Evolutionary conservation across 2,329 filamentous ascomycete genomes (phyloP).

Genomic region (Colletotrichum cordylinicola): DNA sequence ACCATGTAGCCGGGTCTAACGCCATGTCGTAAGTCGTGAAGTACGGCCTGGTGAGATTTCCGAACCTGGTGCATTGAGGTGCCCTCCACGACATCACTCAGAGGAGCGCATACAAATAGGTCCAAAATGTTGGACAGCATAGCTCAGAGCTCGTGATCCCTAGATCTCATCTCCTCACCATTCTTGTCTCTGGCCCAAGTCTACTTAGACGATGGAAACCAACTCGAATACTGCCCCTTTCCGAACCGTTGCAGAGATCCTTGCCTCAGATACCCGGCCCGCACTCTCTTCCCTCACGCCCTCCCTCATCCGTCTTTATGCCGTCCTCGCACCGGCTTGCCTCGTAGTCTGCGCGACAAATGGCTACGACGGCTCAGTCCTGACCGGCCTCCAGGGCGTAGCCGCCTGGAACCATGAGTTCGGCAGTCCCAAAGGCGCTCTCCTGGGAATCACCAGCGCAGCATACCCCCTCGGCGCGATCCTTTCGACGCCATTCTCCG

Average conservation of each 20-base stretch:
- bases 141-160: not conserved
- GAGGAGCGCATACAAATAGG: not conserved
- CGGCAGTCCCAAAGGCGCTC: slow-evolving; percentile 35
- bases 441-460: slow-evolving; percentile 42
- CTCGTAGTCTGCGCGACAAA: not conserved
- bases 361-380: slow-evolving; percentile 33
- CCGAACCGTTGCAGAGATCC: not conserved
- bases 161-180: not conserved
- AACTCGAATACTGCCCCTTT: not conserved
- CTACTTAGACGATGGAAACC: not conserved
- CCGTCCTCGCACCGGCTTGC: not conserved
- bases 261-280: not conserved
- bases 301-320: not conserved
- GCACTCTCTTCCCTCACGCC: not conserved
- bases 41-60: not conserved
- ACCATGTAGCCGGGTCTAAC: not conserved
- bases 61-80: not conserved
- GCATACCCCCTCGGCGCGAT: slow-evolving; percentile 45
- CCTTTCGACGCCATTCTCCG: slow-evolving; percentile 36
- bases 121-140: not conserved
- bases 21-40: not conserved
- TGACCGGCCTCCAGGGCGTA: slow-evolving; percentile 44
- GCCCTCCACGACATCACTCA: not conserved
- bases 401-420: slow-evolving; percentile 39
- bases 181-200: not conserved